A percentile compares a stretch with the other conserved stretches of the same genome.
Evolutionary conservation across 331 rosid genomes (phyloP).

Genomic region (Saraca asoca): DNA sequence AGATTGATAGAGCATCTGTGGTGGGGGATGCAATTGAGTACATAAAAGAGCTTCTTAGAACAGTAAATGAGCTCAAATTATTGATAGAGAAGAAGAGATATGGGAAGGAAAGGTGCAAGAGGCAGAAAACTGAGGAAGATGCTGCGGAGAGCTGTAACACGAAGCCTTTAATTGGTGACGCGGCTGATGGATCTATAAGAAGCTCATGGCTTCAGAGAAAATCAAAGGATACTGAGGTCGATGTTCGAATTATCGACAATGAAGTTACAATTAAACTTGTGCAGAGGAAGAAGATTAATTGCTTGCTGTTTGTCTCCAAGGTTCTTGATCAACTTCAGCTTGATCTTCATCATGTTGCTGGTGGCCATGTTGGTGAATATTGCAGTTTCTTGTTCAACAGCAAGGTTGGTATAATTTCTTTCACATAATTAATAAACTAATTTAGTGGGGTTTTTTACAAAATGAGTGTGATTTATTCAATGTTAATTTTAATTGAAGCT

Average conservation of each 20-base stretch:
- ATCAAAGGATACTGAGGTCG: slow-evolving; percentile 89
- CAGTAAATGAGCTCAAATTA: slow-evolving; percentile 66
- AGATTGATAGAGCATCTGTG: slow-evolving; percentile 82
- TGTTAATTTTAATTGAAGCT: background rate
- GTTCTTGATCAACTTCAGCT: slow-evolving; percentile 82
- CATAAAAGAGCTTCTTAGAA: slow-evolving; percentile 70
- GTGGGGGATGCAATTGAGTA: slow-evolving; percentile 84
- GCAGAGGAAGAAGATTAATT: slow-evolving; percentile 81
- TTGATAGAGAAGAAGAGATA: slow-evolving; percentile 77
- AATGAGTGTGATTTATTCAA: no score
- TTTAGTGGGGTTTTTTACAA: no score
- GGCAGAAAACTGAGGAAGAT: slow-evolving; percentile 60
- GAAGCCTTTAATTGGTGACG: slow-evolving; percentile 53
- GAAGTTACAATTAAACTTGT: slow-evolving; percentile 87
- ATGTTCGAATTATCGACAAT: slow-evolving; percentile 76
- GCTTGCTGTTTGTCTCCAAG: slow-evolving; percentile 68
- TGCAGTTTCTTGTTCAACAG: slow-evolving; percentile 92
- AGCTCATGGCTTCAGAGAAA: slow-evolving; percentile 96
- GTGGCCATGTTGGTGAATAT: slow-evolving; percentile 92
- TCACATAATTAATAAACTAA: slow-evolving; percentile 2
- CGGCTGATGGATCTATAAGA: slow-evolving; percentile 63
- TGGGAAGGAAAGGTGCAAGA: slow-evolving; percentile 65
- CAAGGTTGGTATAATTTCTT: slow-evolving; percentile 55
- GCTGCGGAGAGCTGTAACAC: slow-evolving; percentile 62
- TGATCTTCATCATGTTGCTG: slow-evolving; percentile 95